Evolutionary conservation across 73 alveolate genomes (phyloP).

Genomic region (Halteria grandinella): DNA sequence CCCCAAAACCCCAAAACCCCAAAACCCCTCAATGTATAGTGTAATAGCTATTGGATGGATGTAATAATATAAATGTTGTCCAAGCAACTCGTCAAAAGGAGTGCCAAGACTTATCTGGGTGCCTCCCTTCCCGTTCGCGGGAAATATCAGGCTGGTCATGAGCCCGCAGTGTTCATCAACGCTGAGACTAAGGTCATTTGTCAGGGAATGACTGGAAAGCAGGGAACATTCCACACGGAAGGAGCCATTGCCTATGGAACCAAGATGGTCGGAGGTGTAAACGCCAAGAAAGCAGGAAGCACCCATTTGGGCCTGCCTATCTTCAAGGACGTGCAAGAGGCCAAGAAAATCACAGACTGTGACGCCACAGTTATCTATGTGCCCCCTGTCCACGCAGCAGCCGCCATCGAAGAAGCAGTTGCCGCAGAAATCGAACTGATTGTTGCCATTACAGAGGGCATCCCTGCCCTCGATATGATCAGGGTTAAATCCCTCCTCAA

Average conservation of each 20-base stretch:
- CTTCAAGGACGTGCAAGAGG: constrained; percentile 81
- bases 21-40: too few relatives aligned
- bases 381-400: constrained; percentile 97
- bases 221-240: constrained; percentile 96
- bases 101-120: too few relatives aligned
- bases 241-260: constrained; percentile 94
- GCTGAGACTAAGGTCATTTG: constrained; percentile 1
- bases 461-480: constrained; percentile 93
- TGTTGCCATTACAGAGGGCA: constrained; percentile 97
- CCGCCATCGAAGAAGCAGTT: constrained; percentile 91
- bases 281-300: constrained; percentile 84
- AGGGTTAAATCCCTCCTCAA: constrained; percentile 91
- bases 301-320: constrained; percentile 89
- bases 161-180: constrained; percentile 5
- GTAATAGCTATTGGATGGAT: too few relatives aligned
- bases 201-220: too few relatives aligned
- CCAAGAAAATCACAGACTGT: constrained; percentile 85
- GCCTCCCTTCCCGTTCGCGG: not conserved
- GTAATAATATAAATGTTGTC: too few relatives aligned
- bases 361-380: constrained; percentile 97
- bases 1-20: too few relatives aligned
- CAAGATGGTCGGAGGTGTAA: constrained; percentile 97
- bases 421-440: constrained; percentile 92
- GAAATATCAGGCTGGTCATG: too few relatives aligned
- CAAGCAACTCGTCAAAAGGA: too few relatives aligned